Base-by-base conservation (phyloP, 306 rosid species). In the Prinsepia uniflora region DNA sequence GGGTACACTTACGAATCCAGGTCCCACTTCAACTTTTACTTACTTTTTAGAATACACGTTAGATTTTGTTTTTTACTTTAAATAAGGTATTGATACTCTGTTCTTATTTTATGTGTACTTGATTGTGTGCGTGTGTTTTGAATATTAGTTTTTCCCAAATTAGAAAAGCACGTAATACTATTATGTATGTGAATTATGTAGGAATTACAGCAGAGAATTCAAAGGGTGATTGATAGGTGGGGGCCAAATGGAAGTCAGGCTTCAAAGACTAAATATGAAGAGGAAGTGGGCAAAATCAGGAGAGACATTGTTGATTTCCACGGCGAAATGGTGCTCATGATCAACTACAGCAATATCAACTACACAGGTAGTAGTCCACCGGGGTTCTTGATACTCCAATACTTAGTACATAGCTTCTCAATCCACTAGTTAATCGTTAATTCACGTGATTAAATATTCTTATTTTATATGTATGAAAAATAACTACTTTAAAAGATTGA, bases 321-420 rank as follows among this genome's bases (percentile, higher is more conserved):
- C 11, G 97, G 96, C 24, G 95, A 88, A 82, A 93, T 93, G 97
- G 98, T 93, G 67, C 96, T 93, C 34, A 43, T 93, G 63, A 81
- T 84, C 13, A 90, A 90, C 71, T 93, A 93, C 77, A 93, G 96
- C 90, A 93, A 82, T 67, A 71, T 93, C 76, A 93, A 93, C 72
- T 93, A 88, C 79, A 90, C 94, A 80, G 97, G 98, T 90, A 88
- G 96, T 90, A 67, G 17, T 63, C 30, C 22, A 78, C 43, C 22
- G 72, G 20, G 52, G 63, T 0, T 40, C 7, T 54, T 52, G 53
- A 69, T 48, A 18, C 40, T 52, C 44, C 62, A 53, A 50, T n/a
- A 17, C 2, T 45, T 13, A n/a, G 22, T 8, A 24, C 70, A 10
- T 8, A 47, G 17, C 10, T 12, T 12, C 10, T 49, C 36, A 10